Evolutionary conservation across 83 land plant species (phyloP), one percentile per base, ranked within the genome.

Genomic region (Picea mariana): DNA sequence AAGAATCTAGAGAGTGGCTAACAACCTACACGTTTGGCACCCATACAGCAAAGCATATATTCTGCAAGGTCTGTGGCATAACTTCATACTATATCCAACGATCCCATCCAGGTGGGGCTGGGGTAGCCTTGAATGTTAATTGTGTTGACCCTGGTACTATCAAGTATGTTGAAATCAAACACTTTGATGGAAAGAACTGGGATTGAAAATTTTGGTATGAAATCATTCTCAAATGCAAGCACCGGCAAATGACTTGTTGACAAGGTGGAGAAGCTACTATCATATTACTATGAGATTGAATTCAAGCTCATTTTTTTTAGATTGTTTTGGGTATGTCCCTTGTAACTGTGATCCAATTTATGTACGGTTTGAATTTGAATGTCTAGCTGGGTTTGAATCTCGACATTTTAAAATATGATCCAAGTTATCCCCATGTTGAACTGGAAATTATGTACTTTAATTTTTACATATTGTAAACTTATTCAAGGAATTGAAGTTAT

Each of bases 51-150:
- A 91, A 95, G 75, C 99, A 97, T 81, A 91, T 86, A 21, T 97
- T 97, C 85, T 97, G 98, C 85, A 97, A 93, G 82, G 82, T 92
- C 44, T 95, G 99, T 84, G 96, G 96, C 40, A 97, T 97, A 72
- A 90, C 93, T 6, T 97, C 98, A 6, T 95, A 91, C 77, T 97
- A 97, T 75, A 71, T 87, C 18, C 96, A 96, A 40, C 90, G 96
- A 31, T 89, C 93, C 20, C 92, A 91, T 72, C 98, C 93, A 7
- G 96, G 92, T 86, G 94, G 94, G 0, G 0, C 15, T 55, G n/a
- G n/a, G n/a, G n/a, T n/a, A n/a, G 91, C 96, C 21, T 88, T 97
- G 62, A 89, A 92, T 18, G 83, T 91, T 65, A 78, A 79, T 12
- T 95, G 98, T 85, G 94, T 97, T 24, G 99, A 95, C 44, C 86